Base-by-base conservation (phyloP, 2,329 filamentous ascomycete genomes). In the Aaosphaeria pasadenensis region DNA sequence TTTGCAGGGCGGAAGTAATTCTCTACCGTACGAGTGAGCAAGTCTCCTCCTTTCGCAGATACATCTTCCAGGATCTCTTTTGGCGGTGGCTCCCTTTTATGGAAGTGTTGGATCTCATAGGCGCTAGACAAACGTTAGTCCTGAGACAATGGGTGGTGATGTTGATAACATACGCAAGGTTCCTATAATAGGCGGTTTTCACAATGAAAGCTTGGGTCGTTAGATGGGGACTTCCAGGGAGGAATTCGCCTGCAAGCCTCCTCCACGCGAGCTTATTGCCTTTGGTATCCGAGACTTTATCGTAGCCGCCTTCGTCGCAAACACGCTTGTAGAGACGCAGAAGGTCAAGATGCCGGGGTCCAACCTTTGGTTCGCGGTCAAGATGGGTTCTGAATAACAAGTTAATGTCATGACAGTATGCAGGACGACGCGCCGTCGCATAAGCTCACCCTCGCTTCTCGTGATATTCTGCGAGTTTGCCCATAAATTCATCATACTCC, bases 181-280 rank as follows among this genome's bases (percentile, higher is more conserved):
- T 90, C 70, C 90, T 91, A 76, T 95, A 95, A 74, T 94, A 96
- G 53, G 88, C 85, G 47, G 88, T 87, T 74, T 96, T 96, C 47
- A 95, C 76, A 50, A 87, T 82, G 72, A 95, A 95, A 11, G 89
- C 90, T 50, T 90, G 84, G n/a, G 89, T 89, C 5, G 89, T 81
- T 51, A 89, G 84, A 64, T 92, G 91, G 60, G 81, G 79, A 47
- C 84, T 85, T 63, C 84, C 84, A 54, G 91, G 82, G 43, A 88
- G 83, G 48, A 95, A 86, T 59, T 91, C 85, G 45, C 85, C 79
- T 9, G 87, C 88, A 60, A 95, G 80, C 59, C 84, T 84, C 54
- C 89, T 83, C 91, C 91, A 96, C 44, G 88, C 87, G 55, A 95
- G 80, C 75, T 92, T 94, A 68, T 92, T 72, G 83, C 86, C 52